These are phyloP conservation scores for Blastomyces silverae DNA, from an alignment of 2,329 filamentous ascomycete genomes.

Conservation along the genomic window DNA sequence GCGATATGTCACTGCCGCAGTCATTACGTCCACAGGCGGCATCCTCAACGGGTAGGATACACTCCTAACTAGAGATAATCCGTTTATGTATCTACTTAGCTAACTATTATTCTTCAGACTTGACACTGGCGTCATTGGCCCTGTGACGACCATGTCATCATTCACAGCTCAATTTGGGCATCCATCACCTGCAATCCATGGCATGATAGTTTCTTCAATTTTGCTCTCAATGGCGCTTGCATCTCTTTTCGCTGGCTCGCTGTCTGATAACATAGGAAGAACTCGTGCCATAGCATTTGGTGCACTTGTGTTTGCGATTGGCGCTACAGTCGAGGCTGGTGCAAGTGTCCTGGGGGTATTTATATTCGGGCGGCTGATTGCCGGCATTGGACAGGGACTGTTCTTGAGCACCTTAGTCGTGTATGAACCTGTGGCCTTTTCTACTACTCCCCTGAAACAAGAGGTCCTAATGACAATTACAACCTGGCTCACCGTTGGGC, in stretches of 20 bases:
- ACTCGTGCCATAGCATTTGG: constrained; percentile 47
- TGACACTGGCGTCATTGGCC: constrained; percentile 50
- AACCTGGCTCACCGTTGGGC: too few species aligned
- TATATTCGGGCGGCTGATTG: constrained; percentile 49
- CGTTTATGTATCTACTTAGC: background rate
- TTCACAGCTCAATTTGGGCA: constrained; percentile 44
- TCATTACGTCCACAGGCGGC: constrained; percentile 3
- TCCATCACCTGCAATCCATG: constrained; percentile 46
- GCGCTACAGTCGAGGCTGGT: constrained; percentile 48
- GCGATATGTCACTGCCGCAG: background rate
- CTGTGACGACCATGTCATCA: constrained; percentile 49
- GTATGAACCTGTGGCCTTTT: constrained; percentile 24
- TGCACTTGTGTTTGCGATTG: constrained; percentile 48
- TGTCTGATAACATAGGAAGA: constrained; percentile 49
- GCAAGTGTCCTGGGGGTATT: constrained; percentile 48
- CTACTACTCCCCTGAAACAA: background rate
- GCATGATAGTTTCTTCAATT: constrained; percentile 51
- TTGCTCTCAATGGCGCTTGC: constrained; percentile 49
- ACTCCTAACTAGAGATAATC: constrained; percentile 14
- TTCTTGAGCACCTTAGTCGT: constrained; percentile 53
- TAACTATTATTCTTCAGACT: constrained; percentile 20
- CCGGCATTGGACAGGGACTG: constrained; percentile 55
- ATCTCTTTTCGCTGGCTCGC: constrained; percentile 49
- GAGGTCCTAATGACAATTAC: background rate
- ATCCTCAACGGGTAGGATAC: background rate